These are phyloP conservation scores for Neofusicoccum ribis DNA, from an alignment of 2,329 filamentous ascomycete species.

Conservation along the genomic window DNA sequence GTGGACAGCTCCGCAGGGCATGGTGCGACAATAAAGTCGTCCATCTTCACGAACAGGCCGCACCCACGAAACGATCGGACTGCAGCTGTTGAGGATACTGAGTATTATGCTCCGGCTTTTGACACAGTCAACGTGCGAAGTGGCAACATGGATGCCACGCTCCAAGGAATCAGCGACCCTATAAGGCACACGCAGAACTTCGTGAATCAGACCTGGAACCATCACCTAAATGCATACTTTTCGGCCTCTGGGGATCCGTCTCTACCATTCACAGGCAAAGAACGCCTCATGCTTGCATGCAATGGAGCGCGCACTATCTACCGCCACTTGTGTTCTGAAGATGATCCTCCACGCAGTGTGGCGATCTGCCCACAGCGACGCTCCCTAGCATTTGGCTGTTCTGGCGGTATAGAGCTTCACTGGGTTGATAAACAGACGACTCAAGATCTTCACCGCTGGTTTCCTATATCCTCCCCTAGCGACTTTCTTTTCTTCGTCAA, in stretches of 20 bases:
- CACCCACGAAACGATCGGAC: background rate
- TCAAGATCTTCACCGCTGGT: constrained; percentile 56
- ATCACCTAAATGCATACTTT: constrained; percentile 18
- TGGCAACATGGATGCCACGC: constrained; percentile 26
- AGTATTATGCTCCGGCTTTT: constrained; percentile 20
- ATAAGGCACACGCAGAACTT: constrained; percentile 27
- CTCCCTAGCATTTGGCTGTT: constrained; percentile 66
- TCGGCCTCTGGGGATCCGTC: background rate
- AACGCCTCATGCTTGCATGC: background rate
- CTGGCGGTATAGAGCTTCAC: constrained; percentile 63
- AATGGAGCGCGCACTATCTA: constrained; percentile 41
- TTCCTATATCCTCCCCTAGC: constrained; percentile 55
- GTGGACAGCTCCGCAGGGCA: constrained; percentile 1
- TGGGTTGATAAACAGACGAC: constrained; percentile 55
- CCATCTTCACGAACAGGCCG: constrained; percentile 21
- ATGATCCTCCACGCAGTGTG: constrained; percentile 65
- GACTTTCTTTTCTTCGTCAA: constrained; percentile 63
- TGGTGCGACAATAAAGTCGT: constrained; percentile 21
- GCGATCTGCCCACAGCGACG: constrained; percentile 65
- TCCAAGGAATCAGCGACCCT: constrained; percentile 29
- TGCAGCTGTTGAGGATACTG: background rate
- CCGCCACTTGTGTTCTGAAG: constrained; percentile 58
- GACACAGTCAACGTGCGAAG: constrained; percentile 31
- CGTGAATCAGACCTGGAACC: constrained; percentile 35
- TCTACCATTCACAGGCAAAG: background rate